Conservation (phyloP, 805 yeast species). For the Zygosaccharomyces bisporus region DNA sequence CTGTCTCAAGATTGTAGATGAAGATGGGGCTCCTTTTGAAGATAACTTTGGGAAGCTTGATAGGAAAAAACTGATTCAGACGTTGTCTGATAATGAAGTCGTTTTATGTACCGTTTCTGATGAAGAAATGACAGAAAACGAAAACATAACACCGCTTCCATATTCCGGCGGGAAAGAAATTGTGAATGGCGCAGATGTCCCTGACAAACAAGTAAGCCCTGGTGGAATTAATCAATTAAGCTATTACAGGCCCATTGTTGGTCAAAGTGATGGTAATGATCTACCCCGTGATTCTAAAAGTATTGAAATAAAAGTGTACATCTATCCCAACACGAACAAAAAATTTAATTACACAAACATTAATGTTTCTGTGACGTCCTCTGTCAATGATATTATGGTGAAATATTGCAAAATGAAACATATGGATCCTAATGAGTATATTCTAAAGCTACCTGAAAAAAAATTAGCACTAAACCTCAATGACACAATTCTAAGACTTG, state of each 20-base stretch:
- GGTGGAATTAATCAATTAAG: conserved; percentile 32
- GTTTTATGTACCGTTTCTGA: conserved; percentile 63
- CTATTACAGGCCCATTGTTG: conserved; percentile 40
- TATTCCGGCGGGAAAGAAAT: conserved; percentile 23
- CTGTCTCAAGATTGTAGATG: conserved; percentile 72
- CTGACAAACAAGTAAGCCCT: conserved; percentile 10
- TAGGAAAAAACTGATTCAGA: conserved; percentile 56
- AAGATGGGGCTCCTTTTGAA: conserved; percentile 90
- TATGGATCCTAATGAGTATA: conserved; percentile 38
- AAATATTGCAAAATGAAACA: conserved; percentile 37
- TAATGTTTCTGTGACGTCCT: conserved; percentile 35
- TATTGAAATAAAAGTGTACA: conserved; percentile 33
- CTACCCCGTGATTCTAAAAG: conserved; percentile 28
- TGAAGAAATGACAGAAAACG: conserved; percentile 47
- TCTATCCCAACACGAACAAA: conserved; percentile 34
- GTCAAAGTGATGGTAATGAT: conserved; percentile 16
- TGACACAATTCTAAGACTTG: conserved; percentile 41
- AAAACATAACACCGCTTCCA: conserved; percentile 52
- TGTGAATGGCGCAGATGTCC: conserved; percentile 6
- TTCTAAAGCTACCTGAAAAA: conserved; percentile 36
- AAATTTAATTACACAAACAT: conserved; percentile 31
- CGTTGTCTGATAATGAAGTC: conserved; percentile 78
- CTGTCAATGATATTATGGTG: conserved; percentile 37
- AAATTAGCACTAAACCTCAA: conserved; percentile 36
- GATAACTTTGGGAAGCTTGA: conserved; percentile 84